Base-by-base conservation (phyloP, 306 rosid species). In the Prunus padus region DNA sequence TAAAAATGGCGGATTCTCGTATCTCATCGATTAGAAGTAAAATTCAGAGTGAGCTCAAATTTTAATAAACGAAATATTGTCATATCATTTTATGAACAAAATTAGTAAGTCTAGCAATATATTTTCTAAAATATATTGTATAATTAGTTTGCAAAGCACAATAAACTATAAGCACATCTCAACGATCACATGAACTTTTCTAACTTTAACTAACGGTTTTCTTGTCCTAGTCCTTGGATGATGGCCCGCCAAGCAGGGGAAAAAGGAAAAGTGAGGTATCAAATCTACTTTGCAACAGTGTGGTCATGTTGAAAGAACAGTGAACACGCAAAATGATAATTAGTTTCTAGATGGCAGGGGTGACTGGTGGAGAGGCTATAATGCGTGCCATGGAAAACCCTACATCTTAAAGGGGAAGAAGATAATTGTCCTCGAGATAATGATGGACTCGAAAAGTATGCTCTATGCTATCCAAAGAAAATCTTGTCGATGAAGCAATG, bases 401-500 rank as follows among this genome's bases (percentile, higher is more conserved):
- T 19, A 62, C 75, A 64, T 40, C 69, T 45, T 37, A 37, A 37
- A 37, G 42, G 42, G 42, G 71, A 65, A 33, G 46, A 62, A 62
- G 50, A 26, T 8, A 11, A 55, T 71, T 63, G 77, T 52, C 72
- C 62, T 33, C 2, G 59, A 31, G 49, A 15, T 42, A 73, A 82
- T 77, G 54, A 68, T 82, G 76, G 65, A 12, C 40, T 25, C 30
- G 10, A 50, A 77, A 77, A 68, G 67, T 47, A 4, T 26, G 19
- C 31, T 23, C 42, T 37, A 37, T 37, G 42, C 42, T 14, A 19
- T 18, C 62, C 62, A 44, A 57, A 68, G 11, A 14, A 67, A 63
- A 71, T 51, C 81, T 67, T 81, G 26, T 10, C 13, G 61, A 60
- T 54, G 79, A 72, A 77, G 82, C 52, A 61, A 73, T 56, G 42